phyloP scores from a whole-genome alignment of 371 early-diverging fungal genomes.

The Mortierella sp. region DNA sequence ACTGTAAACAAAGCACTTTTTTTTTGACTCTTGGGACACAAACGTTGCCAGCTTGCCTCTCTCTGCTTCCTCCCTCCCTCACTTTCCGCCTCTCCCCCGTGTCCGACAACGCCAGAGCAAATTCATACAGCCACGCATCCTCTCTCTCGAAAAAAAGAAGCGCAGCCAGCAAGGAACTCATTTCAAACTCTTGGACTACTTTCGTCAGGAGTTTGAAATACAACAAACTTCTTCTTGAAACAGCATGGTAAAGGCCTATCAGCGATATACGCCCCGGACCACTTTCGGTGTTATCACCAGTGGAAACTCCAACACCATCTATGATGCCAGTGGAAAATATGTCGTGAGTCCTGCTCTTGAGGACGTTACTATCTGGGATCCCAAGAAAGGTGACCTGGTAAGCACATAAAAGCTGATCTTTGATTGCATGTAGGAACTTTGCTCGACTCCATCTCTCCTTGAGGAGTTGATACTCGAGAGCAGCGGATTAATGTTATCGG shows the following conservation, averaged over 20 bases:
- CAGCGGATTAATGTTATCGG: too few species aligned
- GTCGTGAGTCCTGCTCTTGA: slow-evolving; percentile 87
- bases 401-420: neutral
- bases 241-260: slow-evolving; percentile 81
- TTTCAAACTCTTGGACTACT: slow-evolving; percentile 17
- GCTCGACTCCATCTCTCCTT: too few species aligned
- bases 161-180: neutral
- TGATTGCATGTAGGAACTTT: too few species aligned
- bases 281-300: slow-evolving; percentile 89
- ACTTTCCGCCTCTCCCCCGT: too few species aligned
- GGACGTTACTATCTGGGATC: slow-evolving; percentile 86
- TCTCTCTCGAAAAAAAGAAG: neutral
- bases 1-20: too few species aligned
- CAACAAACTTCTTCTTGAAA: slow-evolving; percentile 17
- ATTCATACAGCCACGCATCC: too few species aligned
- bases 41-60: neutral
- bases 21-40: too few species aligned
- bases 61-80: too few species aligned
- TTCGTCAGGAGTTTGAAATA: slow-evolving; percentile 22
- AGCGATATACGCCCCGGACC: slow-evolving; percentile 82
- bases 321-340: slow-evolving; percentile 74
- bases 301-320: slow-evolving; percentile 73
- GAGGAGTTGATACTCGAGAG: too few species aligned
- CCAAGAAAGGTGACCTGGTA: slow-evolving; percentile 84
- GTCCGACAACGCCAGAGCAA: too few species aligned